Evolutionary conservation across 768 basidiomycete genomes (phyloP).

Genomic region (Neoboletus magnificus): DNA sequence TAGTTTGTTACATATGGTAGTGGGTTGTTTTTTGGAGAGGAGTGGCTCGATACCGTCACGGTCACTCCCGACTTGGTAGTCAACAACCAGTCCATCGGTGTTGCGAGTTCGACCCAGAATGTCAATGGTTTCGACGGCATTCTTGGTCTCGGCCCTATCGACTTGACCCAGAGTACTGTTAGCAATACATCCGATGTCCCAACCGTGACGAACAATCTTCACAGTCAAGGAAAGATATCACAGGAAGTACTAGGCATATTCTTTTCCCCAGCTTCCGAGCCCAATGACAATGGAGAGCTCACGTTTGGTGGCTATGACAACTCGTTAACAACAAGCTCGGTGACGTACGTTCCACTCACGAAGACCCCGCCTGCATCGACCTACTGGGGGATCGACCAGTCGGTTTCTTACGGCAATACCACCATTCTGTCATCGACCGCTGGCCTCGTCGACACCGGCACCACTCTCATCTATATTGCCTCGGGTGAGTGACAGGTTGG

Average conservation of each 20-base stretch:
- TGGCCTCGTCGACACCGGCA: constrained; percentile 35
- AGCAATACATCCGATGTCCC: constrained; percentile 16
- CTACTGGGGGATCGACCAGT: constrained; percentile 34
- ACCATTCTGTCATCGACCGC: constrained; percentile 23
- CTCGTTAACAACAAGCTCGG: constrained; percentile 4
- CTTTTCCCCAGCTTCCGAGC: constrained; percentile 25
- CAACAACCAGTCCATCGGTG: constrained; percentile 35
- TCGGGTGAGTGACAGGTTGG: constrained; percentile 10
- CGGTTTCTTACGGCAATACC: constrained; percentile 25
- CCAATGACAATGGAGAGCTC: constrained; percentile 22
- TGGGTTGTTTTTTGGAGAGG: constrained; percentile 11
- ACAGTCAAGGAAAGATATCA: constrained; percentile 26
- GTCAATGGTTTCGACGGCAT: constrained; percentile 38
- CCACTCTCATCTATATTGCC: constrained; percentile 23
- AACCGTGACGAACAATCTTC: constrained; percentile 37
- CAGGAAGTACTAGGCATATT: constrained; percentile 32
- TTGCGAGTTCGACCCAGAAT: constrained; percentile 27
- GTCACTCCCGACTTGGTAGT: constrained; percentile 5
- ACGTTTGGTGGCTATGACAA: constrained; percentile 29
- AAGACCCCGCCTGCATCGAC: constrained; percentile 16
- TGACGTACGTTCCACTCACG: constrained; percentile 26
- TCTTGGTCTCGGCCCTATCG: constrained; percentile 35
- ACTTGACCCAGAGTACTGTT: constrained; percentile 29
- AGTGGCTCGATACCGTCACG: constrained; percentile 17
- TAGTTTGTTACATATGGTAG: neutral